A percentile compares a stretch with the other conserved stretches of the same genome.
phyloP scores from a whole-genome alignment of 805 yeast genomes.

The Hagleromyces aurorensis region DNA sequence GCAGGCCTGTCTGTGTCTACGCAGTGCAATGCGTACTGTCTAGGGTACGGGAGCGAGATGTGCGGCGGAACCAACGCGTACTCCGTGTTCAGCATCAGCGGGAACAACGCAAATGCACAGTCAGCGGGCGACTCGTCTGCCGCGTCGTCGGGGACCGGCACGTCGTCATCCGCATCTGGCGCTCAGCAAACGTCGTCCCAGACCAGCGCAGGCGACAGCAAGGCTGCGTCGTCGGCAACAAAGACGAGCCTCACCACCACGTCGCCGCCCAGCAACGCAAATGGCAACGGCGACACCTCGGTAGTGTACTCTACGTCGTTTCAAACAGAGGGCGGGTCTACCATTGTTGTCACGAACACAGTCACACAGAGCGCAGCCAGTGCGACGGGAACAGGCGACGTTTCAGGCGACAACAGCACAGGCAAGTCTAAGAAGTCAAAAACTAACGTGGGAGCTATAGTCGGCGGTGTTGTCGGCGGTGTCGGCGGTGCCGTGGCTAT shows the following conservation, averaged over 20 bases:
- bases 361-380: constrained; percentile 16
- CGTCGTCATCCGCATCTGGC: constrained; percentile 6
- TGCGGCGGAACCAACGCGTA: constrained; percentile 57
- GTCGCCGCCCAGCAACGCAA: constrained; percentile 1
- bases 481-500: constrained; percentile 39
- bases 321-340: constrained; percentile 27
- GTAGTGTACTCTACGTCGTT: constrained; percentile 19
- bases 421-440: constrained; percentile 10
- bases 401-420: constrained; percentile 4
- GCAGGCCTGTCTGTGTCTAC: constrained; percentile 8
- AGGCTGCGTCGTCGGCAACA: constrained; percentile 8
- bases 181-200: constrained; percentile 16
- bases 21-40: constrained; percentile 36
- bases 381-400: constrained; percentile 7
- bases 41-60: constrained; percentile 47
- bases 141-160: constrained; percentile 3
- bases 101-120: constrained; percentile 5
- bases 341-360: constrained; percentile 23
- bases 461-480: constrained; percentile 57
- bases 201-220: constrained; percentile 13
- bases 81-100: constrained; percentile 36
- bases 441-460: constrained; percentile 45
- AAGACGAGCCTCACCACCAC: constrained; percentile 3
- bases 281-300: constrained; percentile 7
- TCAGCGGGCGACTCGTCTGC: constrained; percentile 11